Evolutionary conservation across 2,329 filamentous ascomycete species (phyloP).

Genomic region (Sporothrix schenckii): DNA sequence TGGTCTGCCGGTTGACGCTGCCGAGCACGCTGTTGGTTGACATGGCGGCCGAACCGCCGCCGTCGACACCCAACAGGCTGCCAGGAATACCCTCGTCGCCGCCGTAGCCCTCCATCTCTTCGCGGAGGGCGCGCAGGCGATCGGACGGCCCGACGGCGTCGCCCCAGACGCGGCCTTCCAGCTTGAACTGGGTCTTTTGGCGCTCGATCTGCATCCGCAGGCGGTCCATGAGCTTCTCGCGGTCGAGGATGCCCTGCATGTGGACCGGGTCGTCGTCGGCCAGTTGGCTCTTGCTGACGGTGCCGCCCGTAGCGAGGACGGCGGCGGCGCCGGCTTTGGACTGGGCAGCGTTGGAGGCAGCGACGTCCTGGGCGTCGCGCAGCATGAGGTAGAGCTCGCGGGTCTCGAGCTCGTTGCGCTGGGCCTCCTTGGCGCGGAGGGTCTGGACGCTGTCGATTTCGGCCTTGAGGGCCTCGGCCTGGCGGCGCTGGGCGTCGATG

Average conservation of each 20-base stretch:
- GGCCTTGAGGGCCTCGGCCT: conserved; percentile 84
- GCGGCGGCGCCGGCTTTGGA: conserved; percentile 29
- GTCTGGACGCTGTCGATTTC: conserved; percentile 87
- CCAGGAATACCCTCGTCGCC: conserved; percentile 52
- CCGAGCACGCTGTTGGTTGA: conserved; percentile 71
- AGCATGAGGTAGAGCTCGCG: conserved; percentile 98
- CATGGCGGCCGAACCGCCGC: conserved; percentile 49
- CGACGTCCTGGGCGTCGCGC: conserved; percentile 93
- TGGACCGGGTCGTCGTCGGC: conserved; percentile 69
- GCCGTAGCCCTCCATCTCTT: conserved; percentile 78
- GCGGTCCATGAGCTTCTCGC: conserved; percentile 88
- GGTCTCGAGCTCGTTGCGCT: conserved; percentile 93
- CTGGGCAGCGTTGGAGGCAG: conserved; percentile 74
- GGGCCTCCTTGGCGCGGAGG: conserved; percentile 83
- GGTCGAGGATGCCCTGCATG: conserved; percentile 91
- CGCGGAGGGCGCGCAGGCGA: conserved; percentile 83
- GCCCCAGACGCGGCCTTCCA: conserved; percentile 90
- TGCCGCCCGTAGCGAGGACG: conserved; percentile 42
- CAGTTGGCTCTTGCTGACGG: conserved; percentile 45
- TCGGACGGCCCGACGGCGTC: conserved; percentile 84
- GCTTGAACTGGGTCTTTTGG: conserved; percentile 96
- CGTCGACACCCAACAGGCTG: conserved; percentile 54
- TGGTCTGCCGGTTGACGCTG: conserved; percentile 66
- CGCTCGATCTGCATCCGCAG: conserved; percentile 94
- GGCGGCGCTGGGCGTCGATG: conserved; percentile 84